Base-by-base conservation (phyloP, 2,329 filamentous ascomycete genomes). In the Capronia coronata region DNA sequence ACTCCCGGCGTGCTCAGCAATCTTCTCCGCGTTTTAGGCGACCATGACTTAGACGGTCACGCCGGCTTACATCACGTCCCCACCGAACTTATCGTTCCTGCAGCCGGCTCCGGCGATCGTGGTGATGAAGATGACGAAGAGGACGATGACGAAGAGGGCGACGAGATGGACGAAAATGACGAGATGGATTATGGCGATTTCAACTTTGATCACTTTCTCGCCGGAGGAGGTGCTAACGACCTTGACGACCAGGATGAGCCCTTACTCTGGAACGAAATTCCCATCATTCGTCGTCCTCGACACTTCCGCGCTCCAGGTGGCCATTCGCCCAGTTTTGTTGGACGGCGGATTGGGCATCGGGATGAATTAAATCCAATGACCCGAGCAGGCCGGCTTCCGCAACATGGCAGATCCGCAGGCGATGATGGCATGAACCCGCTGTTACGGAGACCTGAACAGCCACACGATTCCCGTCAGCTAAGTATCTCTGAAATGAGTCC, bases 341-440 rank as follows among this genome's bases (percentile, higher is more conserved):
- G 40, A 59, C 74, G 77, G 51, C 75, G 76, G 72, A 71, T 63
- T 70, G 50, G 55, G 13, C 51, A 53, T 55, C 52, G 40, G 4
- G 48, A 54, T 11, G 52, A 52, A 7, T 23, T 56, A 38, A 44
- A 59, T 53, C 27, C 41, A 2, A 44, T 51, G 19, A 35, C 19
- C 13, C 48, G 49, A 18, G 19, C 55, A 35, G 49, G 52, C 27
- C 54, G 56, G 16, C 46, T 49, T 29, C 23, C 46, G 47, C 53
- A 68, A 71, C 6, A 76, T 40, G 71, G 70, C 16, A 72, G 77
- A 25, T 70, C 78, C 45, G 75, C 75, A 22, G 75, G 78, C 27
- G 88, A 95, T 57, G 90, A 96, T 64, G 89, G 88, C 2, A 76
- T 82, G 18, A 96, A 97, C 63, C 91, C 91, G 37, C 75, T 97